phyloP scores from a whole-genome alignment of 2,329 filamentous ascomycete species.

The Diaporthe australafricana region DNA sequence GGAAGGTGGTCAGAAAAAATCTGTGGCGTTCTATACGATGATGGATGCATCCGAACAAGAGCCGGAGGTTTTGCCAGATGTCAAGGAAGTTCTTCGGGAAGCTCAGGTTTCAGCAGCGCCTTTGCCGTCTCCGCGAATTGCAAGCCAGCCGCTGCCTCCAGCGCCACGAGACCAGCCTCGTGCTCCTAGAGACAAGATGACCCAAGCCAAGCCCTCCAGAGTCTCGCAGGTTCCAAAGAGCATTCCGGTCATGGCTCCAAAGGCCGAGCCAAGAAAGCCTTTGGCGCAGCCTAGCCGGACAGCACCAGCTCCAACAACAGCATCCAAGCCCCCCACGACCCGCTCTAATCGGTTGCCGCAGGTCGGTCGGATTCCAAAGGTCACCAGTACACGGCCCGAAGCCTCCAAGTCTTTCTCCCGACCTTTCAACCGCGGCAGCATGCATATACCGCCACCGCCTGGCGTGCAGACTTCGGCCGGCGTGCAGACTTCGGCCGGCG shows the following conservation, averaged over 20 bases:
- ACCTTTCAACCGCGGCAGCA: slow-evolving; percentile 74
- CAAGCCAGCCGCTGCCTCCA: neutral
- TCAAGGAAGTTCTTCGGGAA: slow-evolving; percentile 63
- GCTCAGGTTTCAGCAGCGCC: slow-evolving; percentile 52
- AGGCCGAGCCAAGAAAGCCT: slow-evolving; percentile 22
- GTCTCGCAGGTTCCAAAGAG: slow-evolving; percentile 12
- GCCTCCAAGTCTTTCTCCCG: slow-evolving; percentile 85
- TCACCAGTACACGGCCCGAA: slow-evolving; percentile 76
- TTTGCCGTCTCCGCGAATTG: slow-evolving; percentile 31
- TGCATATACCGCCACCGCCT: slow-evolving; percentile 50
- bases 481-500: too few relatives aligned
- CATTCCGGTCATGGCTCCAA: neutral
- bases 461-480: slow-evolving; percentile 45
- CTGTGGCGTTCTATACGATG: slow-evolving; percentile 71
- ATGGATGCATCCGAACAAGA: slow-evolving; percentile 70
- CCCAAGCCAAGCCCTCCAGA: neutral
- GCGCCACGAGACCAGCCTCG: neutral
- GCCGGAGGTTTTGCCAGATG: slow-evolving; percentile 51
- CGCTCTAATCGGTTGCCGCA: slow-evolving; percentile 78
- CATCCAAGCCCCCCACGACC: slow-evolving; percentile 34
- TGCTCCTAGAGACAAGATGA: neutral
- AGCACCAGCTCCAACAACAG: slow-evolving; percentile 4
- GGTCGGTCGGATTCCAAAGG: slow-evolving; percentile 87
- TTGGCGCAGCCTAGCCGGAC: slow-evolving; percentile 3
- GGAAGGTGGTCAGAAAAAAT: slow-evolving; percentile 61